Conservation (phyloP, 495 filamentous ascomycete genomes). For the Trichoderma parareesei region DNA sequence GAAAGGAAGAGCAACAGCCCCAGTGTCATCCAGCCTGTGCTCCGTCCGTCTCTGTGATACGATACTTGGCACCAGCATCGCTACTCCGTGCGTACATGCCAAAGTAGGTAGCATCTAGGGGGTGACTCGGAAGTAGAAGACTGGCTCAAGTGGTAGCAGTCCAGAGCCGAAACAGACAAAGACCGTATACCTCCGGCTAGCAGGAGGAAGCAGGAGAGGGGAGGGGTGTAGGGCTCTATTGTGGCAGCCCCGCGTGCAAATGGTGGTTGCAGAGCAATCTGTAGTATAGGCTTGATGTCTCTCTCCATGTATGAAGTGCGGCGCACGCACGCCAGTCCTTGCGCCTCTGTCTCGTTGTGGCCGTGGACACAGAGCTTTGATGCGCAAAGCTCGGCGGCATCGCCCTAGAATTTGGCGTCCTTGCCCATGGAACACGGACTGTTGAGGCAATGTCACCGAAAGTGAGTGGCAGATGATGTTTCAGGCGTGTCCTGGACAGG, state of each 20-base stretch:
- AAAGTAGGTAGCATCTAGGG: too few relatives aligned
- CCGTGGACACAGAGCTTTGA: too few relatives aligned
- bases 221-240: conserved; percentile 6
- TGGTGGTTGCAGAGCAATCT: too few relatives aligned
- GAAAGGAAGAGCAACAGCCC: not conserved
- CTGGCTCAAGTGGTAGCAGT: not conserved
- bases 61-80: too few relatives aligned
- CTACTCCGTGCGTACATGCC: too few relatives aligned
- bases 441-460: not conserved
- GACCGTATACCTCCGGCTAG: conserved; percentile 1
- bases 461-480: conserved; percentile 1
- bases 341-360: too few relatives aligned
- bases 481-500: not conserved
- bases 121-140: not conserved
- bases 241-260: not conserved
- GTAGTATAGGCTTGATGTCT: too few relatives aligned
- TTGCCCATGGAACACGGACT: not conserved
- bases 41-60: too few relatives aligned
- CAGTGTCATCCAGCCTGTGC: not conserved
- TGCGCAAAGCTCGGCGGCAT: too few relatives aligned
- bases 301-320: too few relatives aligned
- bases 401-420: not conserved
- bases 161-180: not conserved
- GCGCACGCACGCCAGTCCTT: too few relatives aligned
- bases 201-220: not conserved